Evolutionary conservation across 768 basidiomycete species (phyloP).

Genomic region (Kwoniella pini): DNA sequence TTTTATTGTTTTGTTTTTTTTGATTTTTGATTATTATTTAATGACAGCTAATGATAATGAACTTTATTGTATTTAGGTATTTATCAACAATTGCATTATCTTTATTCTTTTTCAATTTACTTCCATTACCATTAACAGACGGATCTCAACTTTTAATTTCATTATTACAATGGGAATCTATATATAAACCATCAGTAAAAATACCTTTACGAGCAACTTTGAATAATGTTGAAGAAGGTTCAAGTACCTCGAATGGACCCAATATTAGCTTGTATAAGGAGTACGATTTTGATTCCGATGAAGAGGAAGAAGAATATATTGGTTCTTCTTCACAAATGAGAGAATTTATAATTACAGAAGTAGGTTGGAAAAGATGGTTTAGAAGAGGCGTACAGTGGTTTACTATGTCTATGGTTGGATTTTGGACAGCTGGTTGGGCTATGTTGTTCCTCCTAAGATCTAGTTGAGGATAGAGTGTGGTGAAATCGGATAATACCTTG

Average conservation of each 20-base stretch:
- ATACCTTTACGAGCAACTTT: background rate
- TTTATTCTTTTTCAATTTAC: slow-evolving; percentile 76
- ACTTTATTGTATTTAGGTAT: slow-evolving; percentile 32
- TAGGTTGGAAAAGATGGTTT: slow-evolving; percentile 30
- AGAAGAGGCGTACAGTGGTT: slow-evolving; percentile 30
- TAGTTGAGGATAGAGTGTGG: background rate
- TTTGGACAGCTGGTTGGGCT: slow-evolving; percentile 21
- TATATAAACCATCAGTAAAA: background rate
- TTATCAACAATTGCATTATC: slow-evolving; percentile 66
- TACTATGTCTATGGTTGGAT: slow-evolving; percentile 15
- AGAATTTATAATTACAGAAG: slow-evolving; percentile 2
- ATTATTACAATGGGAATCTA: slow-evolving; percentile 26
- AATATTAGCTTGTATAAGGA: slow-evolving; percentile 28
- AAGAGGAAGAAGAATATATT: slow-evolving; percentile 21
- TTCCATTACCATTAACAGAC: slow-evolving; percentile 72
- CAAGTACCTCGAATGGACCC: background rate
- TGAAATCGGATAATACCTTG: background rate
- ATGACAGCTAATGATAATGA: background rate
- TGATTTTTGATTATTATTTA: too few relatives aligned
- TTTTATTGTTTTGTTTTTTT: background rate
- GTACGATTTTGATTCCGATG: slow-evolving; percentile 35
- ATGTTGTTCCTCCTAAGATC: slow-evolving; percentile 22
- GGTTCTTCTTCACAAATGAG: background rate
- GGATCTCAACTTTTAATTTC: slow-evolving; percentile 64
- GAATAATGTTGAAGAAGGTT: background rate